A percentile compares a stretch with the other conserved stretches of the same genome.
phyloP scores from a whole-genome alignment of 2,329 filamentous ascomycete species.

The Cylindrodendrum hubeiense region DNA sequence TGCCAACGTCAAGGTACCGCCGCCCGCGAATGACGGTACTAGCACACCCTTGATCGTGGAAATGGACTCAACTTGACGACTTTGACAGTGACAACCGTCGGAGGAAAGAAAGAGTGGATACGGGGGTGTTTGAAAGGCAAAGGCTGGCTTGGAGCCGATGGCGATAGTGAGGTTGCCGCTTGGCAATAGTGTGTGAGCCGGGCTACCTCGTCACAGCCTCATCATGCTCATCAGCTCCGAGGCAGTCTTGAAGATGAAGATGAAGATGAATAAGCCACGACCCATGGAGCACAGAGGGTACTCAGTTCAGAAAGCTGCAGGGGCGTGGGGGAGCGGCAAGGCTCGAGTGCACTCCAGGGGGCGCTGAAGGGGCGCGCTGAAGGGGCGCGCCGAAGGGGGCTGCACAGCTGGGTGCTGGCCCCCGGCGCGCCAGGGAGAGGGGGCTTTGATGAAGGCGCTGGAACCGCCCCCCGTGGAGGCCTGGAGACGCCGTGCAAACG shows the following conservation, averaged over 20 bases:
- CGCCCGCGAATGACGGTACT: constrained; percentile 14
- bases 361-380: background rate
- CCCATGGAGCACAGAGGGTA: background rate
- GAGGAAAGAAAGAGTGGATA: constrained; percentile 15
- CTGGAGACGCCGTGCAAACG: constrained; percentile 24
- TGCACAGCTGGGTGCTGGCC: background rate
- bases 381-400: background rate
- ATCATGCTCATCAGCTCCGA: background rate
- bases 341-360: background rate
- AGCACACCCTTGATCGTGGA: constrained; percentile 24
- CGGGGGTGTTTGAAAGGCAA: constrained; percentile 18
- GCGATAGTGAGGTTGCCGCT: background rate
- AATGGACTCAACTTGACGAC: constrained; percentile 15
- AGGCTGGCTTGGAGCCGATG: constrained; percentile 10
- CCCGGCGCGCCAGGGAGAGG: constrained; percentile 6
- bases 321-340: background rate
- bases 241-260: background rate
- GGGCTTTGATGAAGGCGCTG: constrained; percentile 22
- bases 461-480: constrained; percentile 25
- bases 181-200: background rate
- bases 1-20: constrained; percentile 23
- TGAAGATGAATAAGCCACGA: background rate
- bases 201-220: background rate
- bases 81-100: constrained; percentile 15
- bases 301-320: background rate